phyloP scores from a whole-genome alignment of 73 alveolate genomes.

The Blepharisma stoltei region DNA sequence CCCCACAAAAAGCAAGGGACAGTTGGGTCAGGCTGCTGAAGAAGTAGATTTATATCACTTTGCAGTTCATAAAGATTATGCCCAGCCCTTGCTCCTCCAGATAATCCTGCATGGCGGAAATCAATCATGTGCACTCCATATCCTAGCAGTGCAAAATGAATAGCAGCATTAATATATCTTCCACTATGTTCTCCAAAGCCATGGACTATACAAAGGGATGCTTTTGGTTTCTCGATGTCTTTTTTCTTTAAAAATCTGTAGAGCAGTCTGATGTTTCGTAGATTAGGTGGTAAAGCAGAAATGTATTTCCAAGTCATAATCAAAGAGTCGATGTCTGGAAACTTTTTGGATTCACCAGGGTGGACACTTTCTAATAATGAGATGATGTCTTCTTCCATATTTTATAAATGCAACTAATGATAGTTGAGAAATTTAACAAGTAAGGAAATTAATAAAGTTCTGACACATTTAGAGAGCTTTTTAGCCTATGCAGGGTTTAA shows the following conservation, averaged over 20 bases:
- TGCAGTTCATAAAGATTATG: slow-evolving; percentile 38
- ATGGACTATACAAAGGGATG: slow-evolving; percentile 69
- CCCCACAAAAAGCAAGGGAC: slow-evolving; percentile 79
- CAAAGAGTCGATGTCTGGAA: neutral
- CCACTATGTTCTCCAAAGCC: slow-evolving; percentile 89
- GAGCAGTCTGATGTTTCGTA: neutral
- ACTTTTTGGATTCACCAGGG: slow-evolving; percentile 17
- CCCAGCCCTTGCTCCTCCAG: slow-evolving; percentile 47
- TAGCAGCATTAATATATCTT: slow-evolving; percentile 60
- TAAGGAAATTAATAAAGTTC: no score
- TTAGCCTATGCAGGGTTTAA: no score
- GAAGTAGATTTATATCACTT: slow-evolving; percentile 42
- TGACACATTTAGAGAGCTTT: no score
- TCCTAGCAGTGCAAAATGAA: slow-evolving; percentile 67
- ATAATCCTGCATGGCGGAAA: slow-evolving; percentile 75
- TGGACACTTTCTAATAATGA: neutral
- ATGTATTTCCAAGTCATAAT: slow-evolving; percentile 4
- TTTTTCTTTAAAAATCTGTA: neutral
- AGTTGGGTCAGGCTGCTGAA: slow-evolving; percentile 49
- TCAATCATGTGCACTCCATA: slow-evolving; percentile 71
- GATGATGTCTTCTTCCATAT: slow-evolving; percentile 10
- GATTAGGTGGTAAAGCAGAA: slow-evolving; percentile 4
- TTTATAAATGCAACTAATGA: neutral
- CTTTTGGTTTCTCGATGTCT: slow-evolving; percentile 34
- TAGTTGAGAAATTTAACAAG: no score